phyloP scores from a whole-genome alignment of 148 eudicot genomes.

The Fagopyrum esculentum region DNA sequence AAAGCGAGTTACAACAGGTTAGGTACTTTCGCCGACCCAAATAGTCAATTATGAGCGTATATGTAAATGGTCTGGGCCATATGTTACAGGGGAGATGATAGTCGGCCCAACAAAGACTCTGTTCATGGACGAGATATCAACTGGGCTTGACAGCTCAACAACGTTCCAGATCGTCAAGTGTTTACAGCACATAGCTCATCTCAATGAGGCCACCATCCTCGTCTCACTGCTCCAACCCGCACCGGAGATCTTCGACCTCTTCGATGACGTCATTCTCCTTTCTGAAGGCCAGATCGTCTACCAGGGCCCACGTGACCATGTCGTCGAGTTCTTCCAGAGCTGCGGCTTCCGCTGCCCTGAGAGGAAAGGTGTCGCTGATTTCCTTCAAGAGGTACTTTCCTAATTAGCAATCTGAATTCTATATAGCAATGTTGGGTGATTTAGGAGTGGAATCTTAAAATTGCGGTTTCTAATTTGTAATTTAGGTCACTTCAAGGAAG shows the following conservation, averaged over 20 bases:
- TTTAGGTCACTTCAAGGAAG: constrained; percentile 78
- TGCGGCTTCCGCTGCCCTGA: constrained; percentile 80
- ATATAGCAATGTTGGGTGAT: too few species aligned
- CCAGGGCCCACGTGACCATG: constrained; percentile 70
- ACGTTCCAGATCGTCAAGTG: constrained; percentile 82
- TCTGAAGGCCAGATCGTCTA: constrained; percentile 88
- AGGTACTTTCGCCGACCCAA: constrained; percentile 20
- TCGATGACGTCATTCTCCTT: constrained; percentile 65
- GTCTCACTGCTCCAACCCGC: constrained; percentile 87
- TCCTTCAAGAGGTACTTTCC: constrained; percentile 69
- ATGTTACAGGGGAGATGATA: constrained; percentile 55
- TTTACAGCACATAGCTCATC: constrained; percentile 77
- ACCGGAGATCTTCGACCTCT: constrained; percentile 81
- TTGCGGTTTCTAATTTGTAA: background rate
- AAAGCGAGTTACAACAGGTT: constrained; percentile 94
- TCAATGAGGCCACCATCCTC: constrained; percentile 60
- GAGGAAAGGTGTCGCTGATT: constrained; percentile 84
- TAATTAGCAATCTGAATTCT: too few species aligned
- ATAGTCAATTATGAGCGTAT: too few species aligned
- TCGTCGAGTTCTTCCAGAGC: constrained; percentile 62
- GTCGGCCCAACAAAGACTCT: constrained; percentile 83
- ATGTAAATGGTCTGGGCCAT: background rate
- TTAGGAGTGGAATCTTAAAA: too few species aligned
- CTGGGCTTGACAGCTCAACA: constrained; percentile 90
- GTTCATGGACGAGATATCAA: constrained; percentile 97